Evolutionary conservation across 1,284 basidiomycete genomes (phyloP), one percentile per base, ranked within the genome.

Genomic region (Sporisorium exsertum): DNA sequence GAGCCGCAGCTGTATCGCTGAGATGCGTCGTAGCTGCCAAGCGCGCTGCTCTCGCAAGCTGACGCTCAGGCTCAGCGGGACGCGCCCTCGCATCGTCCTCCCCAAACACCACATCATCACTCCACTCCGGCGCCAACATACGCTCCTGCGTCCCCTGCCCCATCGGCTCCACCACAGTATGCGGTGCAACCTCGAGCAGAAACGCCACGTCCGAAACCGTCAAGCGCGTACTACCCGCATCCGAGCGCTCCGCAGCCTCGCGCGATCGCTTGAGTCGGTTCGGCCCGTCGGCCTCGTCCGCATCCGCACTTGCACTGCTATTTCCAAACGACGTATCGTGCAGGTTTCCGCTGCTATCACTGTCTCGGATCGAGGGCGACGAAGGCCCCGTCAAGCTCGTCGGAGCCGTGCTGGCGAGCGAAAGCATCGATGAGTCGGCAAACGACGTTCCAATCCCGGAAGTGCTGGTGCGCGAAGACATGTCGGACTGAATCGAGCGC

Each of bases 91-190:
- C 55, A 15, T 26, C 16, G 15, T 65, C 62, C n/a, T 68, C 74
- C 13, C 45, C 63, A 18, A 56, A 35, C 5, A 50, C 24, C 2
- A 29, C 26, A 9, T 77, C 71, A 32, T 79, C 73, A 16, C 58
- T 59, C 65, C 66, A 76, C 16, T 83, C 84, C 2, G 84, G 77
- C 5, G 72, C 77, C 2, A 84, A 65, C 46, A 84, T 64, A 2
- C 82, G 72, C 57, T 83, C 83, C 22, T 77, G 68, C n/a, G 82
- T 69, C 8, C 82, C 79, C 45, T 81, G 76, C 5, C 84, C 84
- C 46, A 84, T 67, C 2, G 84, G 82, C 60, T 85, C 83, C 24
- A 85, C 80, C 22, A 84, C 72, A 0, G 78, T 73, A 43, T 81
- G 79, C 20, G 84, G 84, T 0, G 80, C 72, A 4, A 84, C 61